Conservation (phyloP, 2,329 filamentous ascomycete species). For the Talaromyces sp. region DNA sequence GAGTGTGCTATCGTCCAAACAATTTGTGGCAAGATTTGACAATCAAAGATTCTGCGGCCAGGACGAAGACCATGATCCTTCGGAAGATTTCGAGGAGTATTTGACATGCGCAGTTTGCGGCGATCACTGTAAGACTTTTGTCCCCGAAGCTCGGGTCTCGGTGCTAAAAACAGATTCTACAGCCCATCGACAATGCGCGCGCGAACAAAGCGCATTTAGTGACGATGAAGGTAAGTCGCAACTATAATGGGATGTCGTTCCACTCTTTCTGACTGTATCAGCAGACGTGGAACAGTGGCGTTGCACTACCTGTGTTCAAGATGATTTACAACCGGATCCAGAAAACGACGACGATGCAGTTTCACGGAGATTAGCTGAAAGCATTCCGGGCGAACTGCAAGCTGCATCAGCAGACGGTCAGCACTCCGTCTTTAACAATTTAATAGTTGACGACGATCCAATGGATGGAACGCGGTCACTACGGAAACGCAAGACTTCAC, state of each 20-base stretch:
- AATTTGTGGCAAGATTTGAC: conserved; percentile 29
- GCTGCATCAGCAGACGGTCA: conserved; percentile 63
- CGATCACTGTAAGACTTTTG: conserved; percentile 67
- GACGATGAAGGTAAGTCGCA: conserved; percentile 59
- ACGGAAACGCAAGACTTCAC: conserved; percentile 79
- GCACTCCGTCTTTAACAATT: conserved; percentile 72
- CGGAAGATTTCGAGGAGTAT: conserved; percentile 75
- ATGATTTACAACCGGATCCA: conserved; percentile 35
- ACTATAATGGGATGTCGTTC: conserved; percentile 10
- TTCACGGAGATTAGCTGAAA: conserved; percentile 54
- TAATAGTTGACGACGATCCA: conserved; percentile 67
- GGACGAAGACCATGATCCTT: conserved; percentile 77
- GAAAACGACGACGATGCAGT: conserved; percentile 22
- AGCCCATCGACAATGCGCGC: conserved; percentile 91
- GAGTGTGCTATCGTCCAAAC: conserved; percentile 30
- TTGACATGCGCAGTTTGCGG: conserved; percentile 73
- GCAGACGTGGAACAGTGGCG: conserved; percentile 59
- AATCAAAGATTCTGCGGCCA: conserved; percentile 70
- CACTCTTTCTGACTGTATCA: background rate
- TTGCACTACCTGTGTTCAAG: conserved; percentile 55
- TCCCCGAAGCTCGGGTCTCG: background rate
- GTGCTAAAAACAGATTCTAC: conserved; percentile 35
- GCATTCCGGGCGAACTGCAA: conserved; percentile 67
- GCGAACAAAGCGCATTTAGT: conserved; percentile 62
- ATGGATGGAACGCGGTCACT: conserved; percentile 73